A percentile compares a stretch with the other conserved stretches of the same genome.
Evolutionary conservation across 106 monocot genomes (phyloP).

Genomic region (Dendrobium huoshanense): DNA sequence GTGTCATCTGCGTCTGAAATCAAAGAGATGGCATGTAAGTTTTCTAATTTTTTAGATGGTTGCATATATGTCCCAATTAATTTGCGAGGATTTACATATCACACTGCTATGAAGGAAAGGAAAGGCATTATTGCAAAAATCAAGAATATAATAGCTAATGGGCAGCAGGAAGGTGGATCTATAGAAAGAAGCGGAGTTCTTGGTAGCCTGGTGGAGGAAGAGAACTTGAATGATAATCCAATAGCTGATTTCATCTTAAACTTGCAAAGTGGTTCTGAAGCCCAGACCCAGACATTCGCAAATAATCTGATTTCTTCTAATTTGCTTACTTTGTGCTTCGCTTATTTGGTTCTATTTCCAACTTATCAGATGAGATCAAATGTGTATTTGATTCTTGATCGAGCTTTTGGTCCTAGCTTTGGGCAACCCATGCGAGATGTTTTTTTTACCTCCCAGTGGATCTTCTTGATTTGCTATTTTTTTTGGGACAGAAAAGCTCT

Average conservation of each 20-base stretch:
- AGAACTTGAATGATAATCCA: no score
- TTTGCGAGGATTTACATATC: no score
- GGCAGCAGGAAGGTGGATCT: no score
- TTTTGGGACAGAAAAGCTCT: constrained; percentile 77
- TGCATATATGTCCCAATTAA: no score
- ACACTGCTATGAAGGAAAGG: no score
- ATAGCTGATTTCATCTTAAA: constrained; percentile 71
- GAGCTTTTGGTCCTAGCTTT: constrained; percentile 52
- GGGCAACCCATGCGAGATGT: constrained; percentile 69
- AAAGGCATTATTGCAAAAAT: no score
- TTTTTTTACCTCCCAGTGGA: constrained; percentile 86
- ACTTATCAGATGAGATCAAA: constrained; percentile 56
- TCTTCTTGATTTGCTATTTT: constrained; percentile 70
- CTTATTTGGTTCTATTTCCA: constrained; percentile 65
- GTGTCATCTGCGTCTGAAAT: no score
- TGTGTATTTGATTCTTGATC: constrained; percentile 63
- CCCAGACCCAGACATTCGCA: constrained; percentile 40
- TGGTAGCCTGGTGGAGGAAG: no score
- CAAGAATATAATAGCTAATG: no score
- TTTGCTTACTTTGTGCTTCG: constrained; percentile 81
- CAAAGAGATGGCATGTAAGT: no score
- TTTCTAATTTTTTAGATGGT: no score
- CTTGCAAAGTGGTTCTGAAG: constrained; percentile 49
- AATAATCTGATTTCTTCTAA: constrained; percentile 43
- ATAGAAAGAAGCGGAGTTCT: no score